Evolutionary conservation across 257 asterid species (phyloP), one percentile per base, ranked within the genome.

Genomic region (Galeopsis tetrahit): DNA sequence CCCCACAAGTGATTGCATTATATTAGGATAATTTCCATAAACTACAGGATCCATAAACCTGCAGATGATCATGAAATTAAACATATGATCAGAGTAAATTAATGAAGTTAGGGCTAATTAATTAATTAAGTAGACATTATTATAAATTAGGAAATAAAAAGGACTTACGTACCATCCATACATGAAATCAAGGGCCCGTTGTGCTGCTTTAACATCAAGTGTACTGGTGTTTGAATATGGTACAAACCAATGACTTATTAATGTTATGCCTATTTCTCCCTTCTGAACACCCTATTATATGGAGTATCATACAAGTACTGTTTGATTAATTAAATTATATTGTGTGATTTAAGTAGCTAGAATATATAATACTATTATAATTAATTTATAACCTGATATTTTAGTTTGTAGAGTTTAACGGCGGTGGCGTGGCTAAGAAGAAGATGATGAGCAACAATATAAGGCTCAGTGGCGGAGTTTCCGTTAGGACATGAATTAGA

Each of bases 371-470:
- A n/a, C n/a, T n/a, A n/a, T n/a, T n/a, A n/a, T n/a, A n/a, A n/a
- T n/a, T n/a, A n/a, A n/a, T n/a, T n/a, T n/a, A n/a, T 51, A 2
- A 82, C 96, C 83, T 91, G 80, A 68, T 84, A 87, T 57, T 84
- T 89, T 0, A 67, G 13, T 6, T 32, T 75, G 73, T 87, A 90
- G 14, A 87, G n/a, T 40, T 84, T 79, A 11, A 77, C 85, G 1
- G 80, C 42, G 0, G 66, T 64, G 0, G 84, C 94, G 69, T 91
- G 97, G 10, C 67, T 66, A 14, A 88, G 88, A 49, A 91, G 87
- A 0, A 87, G 38, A 39, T 81, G 70, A 52, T 89, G 97, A 44
- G 78, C 84, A 1, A 64, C 94, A 52, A 85, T 67, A 51, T 91
- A 91, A 42, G 97, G 97, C 46, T 91, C 94, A 0, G 84, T 87